phyloP scores from a whole-genome alignment of 805 yeast species.

The Saccharomycopsis sp. region DNA sequence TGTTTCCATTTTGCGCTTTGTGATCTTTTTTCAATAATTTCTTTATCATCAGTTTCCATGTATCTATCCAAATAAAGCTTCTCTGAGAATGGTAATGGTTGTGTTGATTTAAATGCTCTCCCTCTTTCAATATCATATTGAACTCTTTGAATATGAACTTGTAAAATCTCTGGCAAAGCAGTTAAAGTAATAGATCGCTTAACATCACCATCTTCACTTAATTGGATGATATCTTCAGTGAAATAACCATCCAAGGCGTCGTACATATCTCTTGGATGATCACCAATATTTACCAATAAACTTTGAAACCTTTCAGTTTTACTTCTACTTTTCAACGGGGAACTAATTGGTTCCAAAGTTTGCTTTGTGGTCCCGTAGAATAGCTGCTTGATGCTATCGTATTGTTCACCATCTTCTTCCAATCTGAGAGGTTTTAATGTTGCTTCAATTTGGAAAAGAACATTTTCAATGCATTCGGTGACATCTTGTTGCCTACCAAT shows the following conservation, averaged over 20 bases:
- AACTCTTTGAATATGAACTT: conserved; percentile 90
- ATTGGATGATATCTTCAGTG: conserved; percentile 57
- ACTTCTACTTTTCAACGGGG: conserved; percentile 33
- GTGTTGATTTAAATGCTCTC: conserved; percentile 74
- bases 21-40: conserved; percentile 43
- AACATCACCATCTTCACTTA: conserved; percentile 66
- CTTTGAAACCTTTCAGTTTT: conserved; percentile 74
- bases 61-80: conserved; percentile 82
- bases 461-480: conserved; percentile 94
- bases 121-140: conserved; percentile 71
- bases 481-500: conserved; percentile 95
- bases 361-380: conserved; percentile 87
- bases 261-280: conserved; percentile 81
- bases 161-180: conserved; percentile 73
- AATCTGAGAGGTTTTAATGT: conserved; percentile 62
- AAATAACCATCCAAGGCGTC: conserved; percentile 86
- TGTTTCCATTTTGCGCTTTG: conserved; percentile 58
- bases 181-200: conserved; percentile 66
- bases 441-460: conserved; percentile 82
- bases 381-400: conserved; percentile 69
- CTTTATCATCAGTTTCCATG: conserved; percentile 56
- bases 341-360: conserved; percentile 48
- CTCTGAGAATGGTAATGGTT: conserved; percentile 75
- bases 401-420: conserved; percentile 67
- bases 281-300: conserved; percentile 77